Percentiles rank a stretch among this genome's conserved stretches.
Conservation (phyloP, 2,329 filamentous ascomycete genomes). For the Phialophora expanda region DNA sequence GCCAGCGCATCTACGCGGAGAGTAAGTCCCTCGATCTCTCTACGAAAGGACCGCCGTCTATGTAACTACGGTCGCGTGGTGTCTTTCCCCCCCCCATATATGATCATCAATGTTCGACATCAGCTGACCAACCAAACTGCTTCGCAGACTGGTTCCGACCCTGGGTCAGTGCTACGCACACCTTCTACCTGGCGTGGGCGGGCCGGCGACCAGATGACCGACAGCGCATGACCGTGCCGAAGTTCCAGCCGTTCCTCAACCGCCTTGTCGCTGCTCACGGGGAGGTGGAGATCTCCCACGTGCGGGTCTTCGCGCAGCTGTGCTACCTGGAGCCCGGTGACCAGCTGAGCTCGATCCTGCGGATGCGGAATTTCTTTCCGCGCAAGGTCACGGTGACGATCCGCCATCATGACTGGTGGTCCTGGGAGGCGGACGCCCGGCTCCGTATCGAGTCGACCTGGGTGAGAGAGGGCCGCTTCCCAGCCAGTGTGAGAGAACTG, state of each 20-base stretch:
- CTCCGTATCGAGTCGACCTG: not conserved
- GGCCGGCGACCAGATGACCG: conserved; percentile 41
- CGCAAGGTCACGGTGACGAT: not conserved
- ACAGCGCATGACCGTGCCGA: not conserved
- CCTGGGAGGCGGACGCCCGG: not conserved
- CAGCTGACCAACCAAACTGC: not conserved
- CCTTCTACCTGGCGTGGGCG: conserved; percentile 46
- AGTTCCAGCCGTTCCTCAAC: not conserved
- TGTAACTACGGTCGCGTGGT: too few relatives aligned
- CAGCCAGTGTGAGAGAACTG: conserved; percentile 48
- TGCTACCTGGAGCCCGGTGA: not conserved
- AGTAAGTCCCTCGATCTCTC: conserved; percentile 20
- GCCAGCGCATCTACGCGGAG: conserved; percentile 52
- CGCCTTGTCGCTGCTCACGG: not conserved
- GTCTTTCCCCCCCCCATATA: too few relatives aligned
- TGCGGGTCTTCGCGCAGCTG: not conserved
- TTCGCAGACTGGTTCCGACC: conserved; percentile 49
- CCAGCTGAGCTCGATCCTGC: not conserved
- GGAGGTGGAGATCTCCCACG: not conserved
- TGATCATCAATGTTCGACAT: not conserved
- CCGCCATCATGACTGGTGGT: conserved; percentile 6
- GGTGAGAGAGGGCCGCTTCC: not conserved
- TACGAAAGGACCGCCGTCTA: too few relatives aligned
- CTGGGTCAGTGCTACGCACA: conserved; percentile 48
- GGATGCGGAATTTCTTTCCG: not conserved